Evolutionary conservation across 768 basidiomycete species (phyloP), one percentile per base, ranked within the genome.

Genomic region (Suillus variegatus): DNA sequence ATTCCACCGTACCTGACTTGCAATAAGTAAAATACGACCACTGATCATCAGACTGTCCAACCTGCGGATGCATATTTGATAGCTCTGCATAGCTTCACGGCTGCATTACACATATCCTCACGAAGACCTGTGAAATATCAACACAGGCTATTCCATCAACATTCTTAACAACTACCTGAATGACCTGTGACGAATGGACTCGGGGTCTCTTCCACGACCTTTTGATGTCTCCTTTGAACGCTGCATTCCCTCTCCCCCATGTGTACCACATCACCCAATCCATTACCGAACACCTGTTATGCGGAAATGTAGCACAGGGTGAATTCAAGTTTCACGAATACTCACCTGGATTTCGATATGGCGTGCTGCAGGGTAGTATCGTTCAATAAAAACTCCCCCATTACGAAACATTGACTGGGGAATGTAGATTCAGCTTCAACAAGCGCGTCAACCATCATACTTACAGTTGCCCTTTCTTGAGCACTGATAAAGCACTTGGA

Each of bases 201-300:
- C 0, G 87, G 86, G 4, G 84, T 82, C 69, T 91, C 90, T 67
- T 92, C 90, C 28, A 92, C 84, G 3, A 92, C 82, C 71, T 92
- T 92, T 73, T 92, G 90, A 67, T 90, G 86, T 38, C 89, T 76
- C 38, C 90, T 78, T 70, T 92, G 90, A 10, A 88, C 75, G 57
- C 86, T 88, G 68, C 90, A 90, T 72, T 92, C 90, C 16, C 90
- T 81, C 71, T 91, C 89, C 44, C 87, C 86, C 79, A 89, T 83
- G 67, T 89, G 86, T 6, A 89, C 76, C 13, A 84, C 85, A 52
- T 84, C 77, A 4, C 86, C 86, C 0, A 73, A 47, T 0, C 88
- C 90, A 71, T 92, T 85, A 16, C 90, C 90, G 66, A 90, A 90
- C 0, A 91, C 82, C 87, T 88, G 18, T 60, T 12, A 41, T 38